Conservation (phyloP, 768 basidiomycete genomes). For the Lactarius quietus region DNA sequence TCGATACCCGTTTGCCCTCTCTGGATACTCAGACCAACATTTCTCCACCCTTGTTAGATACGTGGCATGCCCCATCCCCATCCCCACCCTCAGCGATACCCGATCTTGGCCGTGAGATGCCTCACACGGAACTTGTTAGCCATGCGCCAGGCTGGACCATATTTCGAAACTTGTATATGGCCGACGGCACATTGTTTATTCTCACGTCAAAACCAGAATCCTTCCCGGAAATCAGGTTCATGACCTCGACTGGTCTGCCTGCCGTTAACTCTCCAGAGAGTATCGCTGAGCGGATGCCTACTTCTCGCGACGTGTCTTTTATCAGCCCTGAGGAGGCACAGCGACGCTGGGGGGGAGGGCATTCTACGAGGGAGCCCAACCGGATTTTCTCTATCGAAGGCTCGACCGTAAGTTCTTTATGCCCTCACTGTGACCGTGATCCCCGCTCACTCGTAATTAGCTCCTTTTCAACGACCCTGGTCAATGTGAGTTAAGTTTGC, state of each 20-base stretch:
- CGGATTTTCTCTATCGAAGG: slow-evolving; percentile 67
- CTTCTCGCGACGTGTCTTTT: slow-evolving; percentile 55
- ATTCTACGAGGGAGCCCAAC: slow-evolving; percentile 32
- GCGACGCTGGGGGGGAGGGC: slow-evolving; percentile 52
- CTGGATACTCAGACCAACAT: slow-evolving; percentile 2
- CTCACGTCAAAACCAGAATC: slow-evolving; percentile 45
- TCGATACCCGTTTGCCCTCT: slow-evolving; percentile 28
- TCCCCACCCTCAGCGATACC: not conserved
- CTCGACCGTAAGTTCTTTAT: slow-evolving; percentile 53
- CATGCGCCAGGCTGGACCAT: slow-evolving; percentile 85
- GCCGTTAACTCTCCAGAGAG: slow-evolving; percentile 62
- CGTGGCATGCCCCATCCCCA: not conserved
- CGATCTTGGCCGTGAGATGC: slow-evolving; percentile 32
- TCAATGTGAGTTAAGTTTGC: slow-evolving; percentile 42
- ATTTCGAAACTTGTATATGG: slow-evolving; percentile 79
- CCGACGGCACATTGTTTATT: slow-evolving; percentile 75
- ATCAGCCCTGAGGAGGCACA: slow-evolving; percentile 58
- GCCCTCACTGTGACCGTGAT: not conserved
- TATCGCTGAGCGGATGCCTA: slow-evolving; percentile 64
- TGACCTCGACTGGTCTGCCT: slow-evolving; percentile 63
- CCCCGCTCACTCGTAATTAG: slow-evolving; percentile 7
- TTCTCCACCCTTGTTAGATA: not conserved
- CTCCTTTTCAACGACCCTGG: slow-evolving; percentile 58
- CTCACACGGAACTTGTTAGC: slow-evolving; percentile 52
- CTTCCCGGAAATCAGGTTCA: slow-evolving; percentile 49